Base-by-base conservation (phyloP, 1,284 basidiomycete species). In the Ceratobasidium sp. region DNA sequence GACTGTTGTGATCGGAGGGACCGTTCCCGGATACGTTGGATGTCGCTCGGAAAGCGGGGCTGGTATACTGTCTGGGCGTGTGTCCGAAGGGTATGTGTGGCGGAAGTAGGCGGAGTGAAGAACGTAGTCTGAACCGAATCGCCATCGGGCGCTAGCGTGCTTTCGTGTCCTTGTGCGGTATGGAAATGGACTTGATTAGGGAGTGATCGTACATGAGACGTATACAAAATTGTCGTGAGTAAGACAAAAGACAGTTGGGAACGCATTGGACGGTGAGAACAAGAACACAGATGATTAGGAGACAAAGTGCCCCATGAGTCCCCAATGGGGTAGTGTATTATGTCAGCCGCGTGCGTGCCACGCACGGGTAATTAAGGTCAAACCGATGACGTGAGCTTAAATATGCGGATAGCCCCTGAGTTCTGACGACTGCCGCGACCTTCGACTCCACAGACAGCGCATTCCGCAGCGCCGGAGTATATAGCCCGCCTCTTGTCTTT, bases 11-110 rank as follows among this genome's bases (percentile, higher is more conserved):
- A 82, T 33, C 84, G 83, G 57, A 90, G 81, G 5, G 91, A 92
- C 64, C 87, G 85, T 67, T 84, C 83, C 13, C 92, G 88, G 23
- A 89, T 89, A 69, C 85, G 85, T 77, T 90, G 87, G 15, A 90
- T 84, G 4, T 85, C 87, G 17, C 86, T 84, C 12, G 86, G 82
- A 7, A 91, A 91, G 23, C 86, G 85, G 3, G 92, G 93, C 38
- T 89, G 88, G 81, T 89, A 91, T 3, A 94, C 87, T 0, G 87
- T 88, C 1, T 89, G 92, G 17, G 90, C 89, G 28, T 86, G 84
- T 1, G 90, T 81, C 26, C 61, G 64, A 40, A 79, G 54, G 20
- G 28, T 65, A 23, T 64, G 48, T 33, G 59, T 64, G 26, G 54
- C 56, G 15, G 44, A 56, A 26, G 56, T 65, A 13, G 57, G 40